These are phyloP conservation scores for Dovyalis caffra DNA, from an alignment of 345 rosid genomes.

Conservation along the genomic window DNA sequence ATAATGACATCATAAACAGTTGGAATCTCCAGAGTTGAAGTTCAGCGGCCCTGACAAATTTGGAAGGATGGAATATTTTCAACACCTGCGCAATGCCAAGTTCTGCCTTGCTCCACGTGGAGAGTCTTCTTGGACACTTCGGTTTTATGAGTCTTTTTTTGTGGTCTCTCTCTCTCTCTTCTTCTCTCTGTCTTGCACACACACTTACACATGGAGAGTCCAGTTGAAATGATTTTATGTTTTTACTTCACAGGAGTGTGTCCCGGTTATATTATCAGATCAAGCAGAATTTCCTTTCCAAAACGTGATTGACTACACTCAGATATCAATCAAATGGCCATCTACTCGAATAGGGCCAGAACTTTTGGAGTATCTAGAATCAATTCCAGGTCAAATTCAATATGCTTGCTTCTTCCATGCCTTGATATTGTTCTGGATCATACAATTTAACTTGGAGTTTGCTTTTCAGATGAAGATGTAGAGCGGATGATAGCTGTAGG, in stretches of 20 bases:
- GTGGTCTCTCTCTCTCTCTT: conserved; percentile 58
- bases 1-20: conserved; percentile 51
- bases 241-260: conserved; percentile 70
- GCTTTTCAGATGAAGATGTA: conserved; percentile 50
- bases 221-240: not conserved
- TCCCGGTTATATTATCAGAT: conserved; percentile 91
- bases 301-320: conserved; percentile 74
- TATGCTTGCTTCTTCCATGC: not conserved
- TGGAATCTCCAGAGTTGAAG: conserved; percentile 96
- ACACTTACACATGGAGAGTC: not conserved
- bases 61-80: conserved; percentile 79
- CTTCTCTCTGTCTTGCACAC: conserved; percentile 4
- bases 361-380: conserved; percentile 77
- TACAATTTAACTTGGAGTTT: not conserved
- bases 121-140: conserved; percentile 98
- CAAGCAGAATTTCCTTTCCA: conserved; percentile 89
- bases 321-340: conserved; percentile 95
- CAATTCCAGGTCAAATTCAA: conserved; percentile 43
- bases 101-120: conserved; percentile 98
- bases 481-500: conserved; percentile 74
- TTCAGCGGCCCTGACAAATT: conserved; percentile 81
- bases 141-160: conserved; percentile 91
- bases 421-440: not conserved
- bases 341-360: conserved; percentile 69
- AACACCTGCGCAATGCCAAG: conserved; percentile 84